These are phyloP conservation scores for Baorangia bicolor DNA, from an alignment of 768 basidiomycete genomes.

Conservation along the genomic window DNA sequence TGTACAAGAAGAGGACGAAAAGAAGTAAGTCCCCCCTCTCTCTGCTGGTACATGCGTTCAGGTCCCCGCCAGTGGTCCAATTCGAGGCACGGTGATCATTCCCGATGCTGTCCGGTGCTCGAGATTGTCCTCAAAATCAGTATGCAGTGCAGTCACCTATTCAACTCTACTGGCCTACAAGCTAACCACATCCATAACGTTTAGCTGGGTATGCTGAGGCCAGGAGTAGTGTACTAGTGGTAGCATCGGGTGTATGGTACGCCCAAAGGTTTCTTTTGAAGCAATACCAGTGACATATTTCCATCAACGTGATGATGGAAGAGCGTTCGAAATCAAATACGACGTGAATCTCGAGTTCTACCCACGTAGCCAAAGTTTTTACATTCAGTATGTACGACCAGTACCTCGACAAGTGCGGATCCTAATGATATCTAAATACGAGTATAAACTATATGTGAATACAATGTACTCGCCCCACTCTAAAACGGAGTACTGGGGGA, in stretches of 20 bases:
- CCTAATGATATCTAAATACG: slow-evolving; percentile 9
- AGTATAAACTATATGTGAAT: slow-evolving; percentile 22
- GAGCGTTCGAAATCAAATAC: not conserved
- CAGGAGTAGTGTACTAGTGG: not conserved
- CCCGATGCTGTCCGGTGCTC: not conserved
- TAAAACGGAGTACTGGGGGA: not conserved
- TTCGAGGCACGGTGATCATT: slow-evolving; percentile 31
- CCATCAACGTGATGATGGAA: not conserved
- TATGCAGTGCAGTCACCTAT: not conserved
- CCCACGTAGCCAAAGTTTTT: not conserved
- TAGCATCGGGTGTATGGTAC: not conserved
- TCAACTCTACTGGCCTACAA: not conserved
- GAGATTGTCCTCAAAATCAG: not conserved
- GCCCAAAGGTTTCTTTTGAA: not conserved
- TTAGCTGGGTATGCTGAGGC: not conserved
- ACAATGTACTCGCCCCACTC: slow-evolving; percentile 8
- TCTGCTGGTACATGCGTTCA: not conserved
- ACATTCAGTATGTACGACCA: not conserved
- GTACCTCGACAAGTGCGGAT: not conserved
- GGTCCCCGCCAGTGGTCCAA: slow-evolving; percentile 29
- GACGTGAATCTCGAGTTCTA: not conserved
- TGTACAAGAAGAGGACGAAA: slow-evolving; percentile 97
- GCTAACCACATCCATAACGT: not conserved
- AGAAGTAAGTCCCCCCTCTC: slow-evolving; percentile 64
- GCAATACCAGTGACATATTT: not conserved